Conservation (phyloP, 768 basidiomycete species). For the Leccinum barrowsii region DNA sequence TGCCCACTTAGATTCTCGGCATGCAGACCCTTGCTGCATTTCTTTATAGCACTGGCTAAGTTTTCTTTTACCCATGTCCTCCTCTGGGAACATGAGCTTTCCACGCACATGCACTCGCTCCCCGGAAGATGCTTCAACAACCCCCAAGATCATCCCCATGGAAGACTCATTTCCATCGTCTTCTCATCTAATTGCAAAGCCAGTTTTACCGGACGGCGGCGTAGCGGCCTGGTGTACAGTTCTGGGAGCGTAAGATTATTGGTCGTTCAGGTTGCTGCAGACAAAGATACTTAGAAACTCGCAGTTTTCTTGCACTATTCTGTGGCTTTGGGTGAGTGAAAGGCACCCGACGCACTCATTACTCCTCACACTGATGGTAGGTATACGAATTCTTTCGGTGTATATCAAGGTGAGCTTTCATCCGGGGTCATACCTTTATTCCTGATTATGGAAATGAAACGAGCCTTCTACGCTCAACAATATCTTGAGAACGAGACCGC, state of each 20-base stretch:
- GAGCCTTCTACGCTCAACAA: conserved; percentile 23
- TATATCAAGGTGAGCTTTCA: conserved; percentile 24
- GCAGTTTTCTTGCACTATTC: conserved; percentile 26
- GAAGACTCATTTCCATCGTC: neutral
- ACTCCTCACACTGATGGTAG: conserved; percentile 2
- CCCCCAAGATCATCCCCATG: neutral
- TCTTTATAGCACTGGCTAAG: neutral
- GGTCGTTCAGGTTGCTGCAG: neutral
- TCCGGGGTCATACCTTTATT: neutral
- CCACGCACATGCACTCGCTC: neutral
- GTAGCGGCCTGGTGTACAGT: conserved; percentile 26
- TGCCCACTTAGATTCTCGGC: neutral
- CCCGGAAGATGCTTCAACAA: neutral
- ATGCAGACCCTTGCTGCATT: neutral
- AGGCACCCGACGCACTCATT: neutral
- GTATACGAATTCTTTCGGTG: conserved; percentile 23
- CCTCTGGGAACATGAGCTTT: neutral
- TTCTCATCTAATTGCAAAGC: neutral
- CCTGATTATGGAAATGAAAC: neutral
- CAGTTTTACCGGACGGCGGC: conserved; percentile 15
- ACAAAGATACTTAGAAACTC: neutral
- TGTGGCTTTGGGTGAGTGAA: conserved; percentile 24
- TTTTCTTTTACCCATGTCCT: neutral
- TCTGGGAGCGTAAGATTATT: conserved; percentile 20
- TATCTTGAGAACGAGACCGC: conserved; percentile 21